phyloP scores from a whole-genome alignment of 2,329 filamentous ascomycete species.

The Grosmannia huntii region DNA sequence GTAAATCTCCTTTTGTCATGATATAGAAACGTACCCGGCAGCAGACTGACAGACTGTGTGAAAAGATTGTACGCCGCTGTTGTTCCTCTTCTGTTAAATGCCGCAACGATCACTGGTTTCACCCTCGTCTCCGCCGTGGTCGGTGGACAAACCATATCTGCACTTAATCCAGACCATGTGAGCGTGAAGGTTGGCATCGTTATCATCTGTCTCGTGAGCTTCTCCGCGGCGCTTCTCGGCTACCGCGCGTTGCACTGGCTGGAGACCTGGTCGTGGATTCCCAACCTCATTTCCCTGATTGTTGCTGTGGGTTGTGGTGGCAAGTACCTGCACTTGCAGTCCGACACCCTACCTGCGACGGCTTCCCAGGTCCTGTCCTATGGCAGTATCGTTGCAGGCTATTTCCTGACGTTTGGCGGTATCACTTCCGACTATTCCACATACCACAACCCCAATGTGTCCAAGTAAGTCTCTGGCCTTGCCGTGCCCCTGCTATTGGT shows the following conservation, averaged over 20 bases:
- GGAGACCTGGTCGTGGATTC: constrained; percentile 45
- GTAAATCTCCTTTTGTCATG: neutral
- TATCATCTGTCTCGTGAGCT: constrained; percentile 37
- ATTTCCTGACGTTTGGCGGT: constrained; percentile 42
- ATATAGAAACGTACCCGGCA: neutral
- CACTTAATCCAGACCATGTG: constrained; percentile 30
- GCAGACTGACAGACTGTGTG: neutral
- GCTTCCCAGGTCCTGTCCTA: constrained; percentile 28
- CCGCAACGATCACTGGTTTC: constrained; percentile 45
- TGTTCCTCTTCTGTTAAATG: constrained; percentile 39
- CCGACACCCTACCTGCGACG: constrained; percentile 23
- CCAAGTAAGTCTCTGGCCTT: constrained; percentile 20
- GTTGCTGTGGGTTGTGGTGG: constrained; percentile 42
- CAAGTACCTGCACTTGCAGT: constrained; percentile 33
- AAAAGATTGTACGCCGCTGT: constrained; percentile 34
- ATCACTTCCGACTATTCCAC: constrained; percentile 45
- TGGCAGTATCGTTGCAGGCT: constrained; percentile 34
- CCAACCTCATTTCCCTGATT: constrained; percentile 36
- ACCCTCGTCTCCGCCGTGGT: constrained; percentile 43
- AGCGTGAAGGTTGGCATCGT: constrained; percentile 44
- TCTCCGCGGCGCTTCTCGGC: constrained; percentile 41
- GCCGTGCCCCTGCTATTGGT: neutral
- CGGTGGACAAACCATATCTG: constrained; percentile 39
- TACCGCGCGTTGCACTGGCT: constrained; percentile 40
- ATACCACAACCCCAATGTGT: constrained; percentile 35